Evolutionary conservation across 352 stramenopile genomes (phyloP).

Genomic region (Phytophthora vignae): DNA sequence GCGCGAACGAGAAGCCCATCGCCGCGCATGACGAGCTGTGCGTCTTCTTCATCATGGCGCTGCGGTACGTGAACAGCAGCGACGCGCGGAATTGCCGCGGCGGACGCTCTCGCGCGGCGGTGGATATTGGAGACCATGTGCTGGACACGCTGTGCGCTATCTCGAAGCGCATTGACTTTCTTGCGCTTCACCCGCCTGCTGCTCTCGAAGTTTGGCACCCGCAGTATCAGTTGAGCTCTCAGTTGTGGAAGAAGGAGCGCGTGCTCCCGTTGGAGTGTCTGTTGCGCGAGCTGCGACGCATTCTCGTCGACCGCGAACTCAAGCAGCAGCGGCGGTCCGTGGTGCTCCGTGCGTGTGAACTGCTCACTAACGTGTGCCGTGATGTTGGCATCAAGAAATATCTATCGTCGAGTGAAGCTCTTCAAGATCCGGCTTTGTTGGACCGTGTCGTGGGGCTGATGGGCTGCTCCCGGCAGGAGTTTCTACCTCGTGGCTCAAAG

Average conservation of each 20-base stretch:
- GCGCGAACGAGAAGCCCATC: slow-evolving; percentile 72
- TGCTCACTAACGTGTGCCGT: slow-evolving; percentile 68
- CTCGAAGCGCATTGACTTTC: slow-evolving; percentile 76
- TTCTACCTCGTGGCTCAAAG: slow-evolving; percentile 37
- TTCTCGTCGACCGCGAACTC: slow-evolving; percentile 46
- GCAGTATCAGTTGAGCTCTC: slow-evolving; percentile 62
- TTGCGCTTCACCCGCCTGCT: slow-evolving; percentile 61
- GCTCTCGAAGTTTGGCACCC: slow-evolving; percentile 68
- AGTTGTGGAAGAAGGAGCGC: slow-evolving; percentile 71
- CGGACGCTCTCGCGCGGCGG: slow-evolving; percentile 33
- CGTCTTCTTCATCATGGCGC: slow-evolving; percentile 66
- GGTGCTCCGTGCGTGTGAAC: slow-evolving; percentile 66
- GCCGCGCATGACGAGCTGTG: slow-evolving; percentile 73
- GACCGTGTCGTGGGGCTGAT: slow-evolving; percentile 62
- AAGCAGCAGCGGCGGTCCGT: slow-evolving; percentile 59
- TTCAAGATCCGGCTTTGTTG: slow-evolving; percentile 58
- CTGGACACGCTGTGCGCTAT: slow-evolving; percentile 81
- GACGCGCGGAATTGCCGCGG: slow-evolving; percentile 28
- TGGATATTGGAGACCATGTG: slow-evolving; percentile 74
- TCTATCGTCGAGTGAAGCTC: slow-evolving; percentile 51
- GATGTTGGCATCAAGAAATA: slow-evolving; percentile 56
- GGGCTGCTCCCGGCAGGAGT: slow-evolving; percentile 63
- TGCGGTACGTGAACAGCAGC: slow-evolving; percentile 52
- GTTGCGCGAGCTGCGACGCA: slow-evolving; percentile 55
- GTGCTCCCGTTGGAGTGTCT: slow-evolving; percentile 71